Conservation (phyloP, 1,284 basidiomycete species). For the Singerocomus inundabilis region DNA sequence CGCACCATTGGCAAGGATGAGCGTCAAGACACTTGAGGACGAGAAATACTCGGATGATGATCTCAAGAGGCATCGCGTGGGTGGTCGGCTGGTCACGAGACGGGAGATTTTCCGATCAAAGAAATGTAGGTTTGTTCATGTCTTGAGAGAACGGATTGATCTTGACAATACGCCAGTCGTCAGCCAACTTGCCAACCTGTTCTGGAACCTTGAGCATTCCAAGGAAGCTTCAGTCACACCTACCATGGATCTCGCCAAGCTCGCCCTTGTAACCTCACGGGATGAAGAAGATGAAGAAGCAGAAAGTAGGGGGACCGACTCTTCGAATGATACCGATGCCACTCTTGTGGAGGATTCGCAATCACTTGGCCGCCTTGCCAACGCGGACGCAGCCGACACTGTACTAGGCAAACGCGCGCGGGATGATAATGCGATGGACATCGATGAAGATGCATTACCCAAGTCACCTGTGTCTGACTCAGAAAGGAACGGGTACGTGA, state of each 20-base stretch:
- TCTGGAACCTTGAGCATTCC: constrained; percentile 73
- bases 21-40: constrained; percentile 56
- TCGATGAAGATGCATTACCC: constrained; percentile 41
- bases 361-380: constrained; percentile 28
- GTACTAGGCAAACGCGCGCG: constrained; percentile 74
- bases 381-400: constrained; percentile 42
- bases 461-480: constrained; percentile 34
- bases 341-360: constrained; percentile 77
- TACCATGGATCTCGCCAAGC: constrained; percentile 82
- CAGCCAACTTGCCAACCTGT: constrained; percentile 73
- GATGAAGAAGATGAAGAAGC: constrained; percentile 84
- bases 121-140: constrained; percentile 58
- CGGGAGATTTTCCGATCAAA: constrained; percentile 81
- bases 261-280: constrained; percentile 88
- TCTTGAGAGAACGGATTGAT: neutral
- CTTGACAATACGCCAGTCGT: constrained; percentile 56
- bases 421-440: constrained; percentile 50
- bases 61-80: constrained; percentile 78
- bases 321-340: constrained; percentile 81
- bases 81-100: constrained; percentile 78
- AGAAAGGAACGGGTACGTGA: constrained; percentile 50
- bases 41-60: constrained; percentile 77
- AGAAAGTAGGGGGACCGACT: constrained; percentile 69
- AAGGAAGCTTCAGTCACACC: constrained; percentile 74
- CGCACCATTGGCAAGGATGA: constrained; percentile 55